Evolutionary conservation across 1,284 basidiomycete species (phyloP).

Genomic region (Trametes pubescens): DNA sequence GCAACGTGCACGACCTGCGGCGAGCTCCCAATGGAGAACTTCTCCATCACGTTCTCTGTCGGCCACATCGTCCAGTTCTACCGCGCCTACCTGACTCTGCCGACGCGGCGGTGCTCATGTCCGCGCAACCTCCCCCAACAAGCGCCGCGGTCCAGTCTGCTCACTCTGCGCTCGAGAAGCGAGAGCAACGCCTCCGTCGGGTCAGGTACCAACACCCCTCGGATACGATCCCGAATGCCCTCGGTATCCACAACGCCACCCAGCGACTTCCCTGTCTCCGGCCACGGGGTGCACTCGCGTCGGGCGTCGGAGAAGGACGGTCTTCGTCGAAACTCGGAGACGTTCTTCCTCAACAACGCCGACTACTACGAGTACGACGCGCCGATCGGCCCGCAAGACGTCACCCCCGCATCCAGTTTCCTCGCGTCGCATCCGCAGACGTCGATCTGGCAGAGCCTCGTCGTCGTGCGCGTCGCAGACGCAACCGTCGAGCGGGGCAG

Average conservation of each 20-base stretch:
- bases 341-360: slow-evolving; percentile 56
- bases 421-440: slow-evolving; percentile 40
- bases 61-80: slow-evolving; percentile 67
- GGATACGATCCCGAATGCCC: slow-evolving; percentile 53
- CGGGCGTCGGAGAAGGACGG: slow-evolving; percentile 72
- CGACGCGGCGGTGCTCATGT: slow-evolving; percentile 72
- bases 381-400: slow-evolving; percentile 50
- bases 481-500: slow-evolving; percentile 73
- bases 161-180: slow-evolving; percentile 65
- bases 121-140: slow-evolving; percentile 52
- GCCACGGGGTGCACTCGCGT: slow-evolving; percentile 77
- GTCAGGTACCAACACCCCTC: slow-evolving; percentile 54
- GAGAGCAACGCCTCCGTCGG: slow-evolving; percentile 60
- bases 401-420: slow-evolving; percentile 40
- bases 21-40: slow-evolving; percentile 67
- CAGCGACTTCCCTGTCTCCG: slow-evolving; percentile 75
- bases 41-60: slow-evolving; percentile 69
- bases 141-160: slow-evolving; percentile 49
- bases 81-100: slow-evolving; percentile 64
- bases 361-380: slow-evolving; percentile 58
- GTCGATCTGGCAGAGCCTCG: slow-evolving; percentile 60
- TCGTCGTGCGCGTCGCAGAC: slow-evolving; percentile 62
- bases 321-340: slow-evolving; percentile 59
- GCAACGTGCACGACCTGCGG: slow-evolving; percentile 73
- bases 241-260: slow-evolving; percentile 49